A percentile compares a stretch with the other conserved stretches of the same genome.
Evolutionary conservation across 257 asterid genomes (phyloP).

Genomic region (Phtheirospermum japonicum): DNA sequence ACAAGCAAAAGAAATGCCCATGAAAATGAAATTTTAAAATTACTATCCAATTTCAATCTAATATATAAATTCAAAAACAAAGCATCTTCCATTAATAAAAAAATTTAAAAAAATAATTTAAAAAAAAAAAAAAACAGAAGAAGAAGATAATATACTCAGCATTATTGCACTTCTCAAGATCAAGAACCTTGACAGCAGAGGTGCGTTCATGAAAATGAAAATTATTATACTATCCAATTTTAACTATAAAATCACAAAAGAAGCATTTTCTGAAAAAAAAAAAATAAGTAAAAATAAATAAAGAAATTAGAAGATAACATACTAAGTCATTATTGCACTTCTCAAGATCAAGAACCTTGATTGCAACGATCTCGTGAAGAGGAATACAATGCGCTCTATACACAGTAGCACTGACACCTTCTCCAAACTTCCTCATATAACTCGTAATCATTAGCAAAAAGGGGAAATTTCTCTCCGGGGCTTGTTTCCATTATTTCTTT

Average conservation of each 20-base stretch:
- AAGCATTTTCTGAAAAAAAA: background rate
- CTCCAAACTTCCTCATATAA: constrained; percentile 89
- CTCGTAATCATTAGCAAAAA: constrained; percentile 59
- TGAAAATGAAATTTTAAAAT: no score
- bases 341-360: constrained; percentile 95
- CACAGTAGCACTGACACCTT: constrained; percentile 94
- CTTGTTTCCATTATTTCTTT: constrained; percentile 52
- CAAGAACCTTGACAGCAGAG: constrained; percentile 85
- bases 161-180: constrained; percentile 84
- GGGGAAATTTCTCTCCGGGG: constrained; percentile 61
- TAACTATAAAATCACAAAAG: constrained; percentile 15
- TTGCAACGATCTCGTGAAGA: constrained; percentile 71
- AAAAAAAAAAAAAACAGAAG: constrained; percentile 7
- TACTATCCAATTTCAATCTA: no score
- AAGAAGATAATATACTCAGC: constrained; percentile 60
- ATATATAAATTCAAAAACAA: no score
- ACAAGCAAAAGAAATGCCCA: background rate
- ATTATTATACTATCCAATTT: background rate
- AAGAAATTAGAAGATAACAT: constrained; percentile 30
- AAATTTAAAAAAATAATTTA: no score
- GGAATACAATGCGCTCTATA: constrained; percentile 85
- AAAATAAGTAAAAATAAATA: no score
- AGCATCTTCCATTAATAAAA: no score
- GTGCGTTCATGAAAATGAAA: background rate
- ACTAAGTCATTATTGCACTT: constrained; percentile 89